These are phyloP conservation scores for Linnemannia hyalina DNA, from an alignment of 192 early-diverging fungal species.

Conservation along the genomic window DNA sequence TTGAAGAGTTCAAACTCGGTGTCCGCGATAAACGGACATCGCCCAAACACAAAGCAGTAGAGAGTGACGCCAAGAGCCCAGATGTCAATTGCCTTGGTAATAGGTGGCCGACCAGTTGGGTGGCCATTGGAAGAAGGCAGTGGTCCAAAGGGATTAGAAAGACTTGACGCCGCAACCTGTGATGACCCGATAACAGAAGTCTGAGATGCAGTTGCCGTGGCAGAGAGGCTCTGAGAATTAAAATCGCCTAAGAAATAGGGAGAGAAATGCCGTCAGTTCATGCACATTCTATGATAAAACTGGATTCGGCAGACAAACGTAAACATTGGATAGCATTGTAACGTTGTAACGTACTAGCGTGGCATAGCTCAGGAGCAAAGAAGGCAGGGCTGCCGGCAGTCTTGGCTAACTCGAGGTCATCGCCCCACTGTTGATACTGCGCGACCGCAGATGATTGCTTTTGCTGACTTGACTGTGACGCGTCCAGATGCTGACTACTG, in stretches of 20 bases:
- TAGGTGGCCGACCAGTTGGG: constrained; percentile 56
- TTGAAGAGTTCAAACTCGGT: constrained; percentile 98
- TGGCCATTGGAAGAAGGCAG: constrained; percentile 5
- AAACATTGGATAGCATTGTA: not conserved
- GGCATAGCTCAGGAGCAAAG: constrained; percentile 98
- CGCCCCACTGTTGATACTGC: constrained; percentile 59
- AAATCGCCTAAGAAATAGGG: constrained; percentile 31
- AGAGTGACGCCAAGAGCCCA: constrained; percentile 99
- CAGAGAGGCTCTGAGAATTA: constrained; percentile 21
- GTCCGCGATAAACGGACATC: constrained; percentile 92
- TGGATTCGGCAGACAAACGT: not conserved
- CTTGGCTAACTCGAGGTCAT: constrained; percentile 91
- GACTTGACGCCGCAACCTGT: constrained; percentile 9
- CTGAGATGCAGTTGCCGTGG: constrained; percentile 28
- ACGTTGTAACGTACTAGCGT: constrained; percentile 60
- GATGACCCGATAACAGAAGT: constrained; percentile 32
- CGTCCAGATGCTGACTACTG: not conserved
- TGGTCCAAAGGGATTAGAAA: constrained; percentile 13
- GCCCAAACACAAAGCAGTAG: constrained; percentile 95
- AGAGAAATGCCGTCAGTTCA: not conserved
- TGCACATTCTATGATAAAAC: not conserved
- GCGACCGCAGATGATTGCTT: constrained; percentile 56
- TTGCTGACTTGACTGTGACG: constrained; percentile 1
- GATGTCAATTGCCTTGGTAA: constrained; percentile 93
- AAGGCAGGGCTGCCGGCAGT: constrained; percentile 98